These are phyloP conservation scores for Fusarium goolgardi DNA, from an alignment of 2,329 filamentous ascomycete species.

Conservation along the genomic window DNA sequence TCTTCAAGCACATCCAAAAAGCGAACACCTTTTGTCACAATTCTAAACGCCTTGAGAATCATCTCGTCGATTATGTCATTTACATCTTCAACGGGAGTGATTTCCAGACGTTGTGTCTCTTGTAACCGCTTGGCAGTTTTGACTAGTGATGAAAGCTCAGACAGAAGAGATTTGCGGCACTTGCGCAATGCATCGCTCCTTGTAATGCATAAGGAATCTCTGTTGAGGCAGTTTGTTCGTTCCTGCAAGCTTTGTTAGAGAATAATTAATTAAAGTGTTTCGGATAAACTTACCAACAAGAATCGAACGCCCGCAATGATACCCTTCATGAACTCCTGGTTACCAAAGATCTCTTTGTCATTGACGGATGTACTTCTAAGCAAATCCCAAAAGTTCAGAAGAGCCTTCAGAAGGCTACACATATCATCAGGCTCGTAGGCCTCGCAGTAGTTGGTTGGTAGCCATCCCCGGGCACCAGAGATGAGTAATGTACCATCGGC, in stretches of 20 bases:
- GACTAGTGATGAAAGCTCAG: slow-evolving; percentile 88
- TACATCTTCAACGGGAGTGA: slow-evolving; percentile 65
- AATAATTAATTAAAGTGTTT: slow-evolving; percentile 1
- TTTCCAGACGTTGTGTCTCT: slow-evolving; percentile 70
- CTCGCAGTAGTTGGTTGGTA: slow-evolving; percentile 98
- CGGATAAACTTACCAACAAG: slow-evolving; percentile 75
- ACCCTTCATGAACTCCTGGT: slow-evolving; percentile 93
- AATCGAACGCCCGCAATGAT: slow-evolving; percentile 93
- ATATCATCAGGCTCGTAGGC: slow-evolving; percentile 91
- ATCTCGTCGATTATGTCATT: slow-evolving; percentile 90
- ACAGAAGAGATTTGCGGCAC: slow-evolving; percentile 86
- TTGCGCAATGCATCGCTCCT: slow-evolving; percentile 80
- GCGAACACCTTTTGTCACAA: slow-evolving; percentile 88
- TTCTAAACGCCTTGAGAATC: slow-evolving; percentile 91
- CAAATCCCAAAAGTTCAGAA: slow-evolving; percentile 93
- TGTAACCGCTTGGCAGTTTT: slow-evolving; percentile 89
- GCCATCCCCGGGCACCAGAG: slow-evolving; percentile 89
- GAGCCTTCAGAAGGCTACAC: slow-evolving; percentile 82
- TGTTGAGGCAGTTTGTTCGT: slow-evolving; percentile 85
- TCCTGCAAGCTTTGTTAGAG: slow-evolving; percentile 66
- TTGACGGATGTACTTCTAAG: slow-evolving; percentile 81
- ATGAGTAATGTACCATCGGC: slow-evolving; percentile 92
- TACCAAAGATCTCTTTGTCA: slow-evolving; percentile 82
- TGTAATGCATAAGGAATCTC: slow-evolving; percentile 81
- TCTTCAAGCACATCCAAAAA: slow-evolving; percentile 89